Percentiles rank a stretch among this genome's conserved stretches.
These are phyloP conservation scores for Aspergillus sp. DNA, from an alignment of 2,329 filamentous ascomycete species.

Conservation along the genomic window DNA sequence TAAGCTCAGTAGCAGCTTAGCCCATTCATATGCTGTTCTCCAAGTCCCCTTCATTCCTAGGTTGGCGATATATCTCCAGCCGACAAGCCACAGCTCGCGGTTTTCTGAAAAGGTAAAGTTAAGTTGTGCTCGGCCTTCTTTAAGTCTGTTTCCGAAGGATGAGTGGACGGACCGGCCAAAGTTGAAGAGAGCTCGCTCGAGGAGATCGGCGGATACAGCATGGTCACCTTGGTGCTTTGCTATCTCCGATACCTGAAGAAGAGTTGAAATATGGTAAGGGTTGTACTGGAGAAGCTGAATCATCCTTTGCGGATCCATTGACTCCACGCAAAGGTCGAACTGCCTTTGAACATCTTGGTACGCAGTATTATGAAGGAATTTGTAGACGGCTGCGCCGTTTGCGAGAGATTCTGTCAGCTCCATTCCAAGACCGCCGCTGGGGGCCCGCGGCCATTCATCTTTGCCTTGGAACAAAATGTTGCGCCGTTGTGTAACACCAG, in stretches of 20 bases:
- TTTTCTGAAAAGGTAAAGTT: slow-evolving; percentile 83
- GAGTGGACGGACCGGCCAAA: slow-evolving; percentile 88
- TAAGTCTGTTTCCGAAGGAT: slow-evolving; percentile 73
- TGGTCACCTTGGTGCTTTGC: slow-evolving; percentile 90
- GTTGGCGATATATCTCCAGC: slow-evolving; percentile 83
- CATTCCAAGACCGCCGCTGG: slow-evolving; percentile 83
- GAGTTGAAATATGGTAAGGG: slow-evolving; percentile 87
- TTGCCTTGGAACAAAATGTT: slow-evolving; percentile 86
- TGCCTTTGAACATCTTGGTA: slow-evolving; percentile 75
- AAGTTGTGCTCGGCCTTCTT: slow-evolving; percentile 75
- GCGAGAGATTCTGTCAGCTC: slow-evolving; percentile 57
- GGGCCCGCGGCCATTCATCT: slow-evolving; percentile 79
- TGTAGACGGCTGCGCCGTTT: slow-evolving; percentile 69
- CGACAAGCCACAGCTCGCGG: slow-evolving; percentile 86
- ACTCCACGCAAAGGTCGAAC: slow-evolving; percentile 78
- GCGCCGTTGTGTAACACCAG: slow-evolving; percentile 69
- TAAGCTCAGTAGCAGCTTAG: slow-evolving; percentile 76
- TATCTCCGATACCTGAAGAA: slow-evolving; percentile 91
- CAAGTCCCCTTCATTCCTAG: slow-evolving; percentile 89
- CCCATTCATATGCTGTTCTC: slow-evolving; percentile 90
- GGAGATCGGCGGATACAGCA: slow-evolving; percentile 78
- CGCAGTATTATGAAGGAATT: slow-evolving; percentile 69
- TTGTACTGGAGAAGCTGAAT: slow-evolving; percentile 71
- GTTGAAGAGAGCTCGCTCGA: slow-evolving; percentile 87
- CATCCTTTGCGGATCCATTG: slow-evolving; percentile 80